Base-by-base conservation (phyloP, 208 protist genomes). In the Kentomonas sorsogonicus region DNA sequence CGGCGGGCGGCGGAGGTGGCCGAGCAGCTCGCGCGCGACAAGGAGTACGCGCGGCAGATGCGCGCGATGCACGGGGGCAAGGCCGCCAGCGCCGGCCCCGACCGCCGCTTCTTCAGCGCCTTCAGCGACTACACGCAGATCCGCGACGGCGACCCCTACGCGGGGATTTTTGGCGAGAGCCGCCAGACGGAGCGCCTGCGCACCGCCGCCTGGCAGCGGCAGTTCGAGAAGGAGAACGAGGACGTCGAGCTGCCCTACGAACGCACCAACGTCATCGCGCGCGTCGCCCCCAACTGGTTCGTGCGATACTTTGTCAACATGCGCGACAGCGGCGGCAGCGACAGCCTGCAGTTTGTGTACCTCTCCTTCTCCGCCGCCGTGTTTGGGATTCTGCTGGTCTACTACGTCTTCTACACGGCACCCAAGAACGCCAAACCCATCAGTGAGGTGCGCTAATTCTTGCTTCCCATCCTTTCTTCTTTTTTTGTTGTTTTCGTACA, bases 201-300 rank as follows among this genome's bases (percentile, higher is more conserved):
- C 26, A 79, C 79, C 53, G 72, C 75, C 33, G 83, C 78, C 57
- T 94, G 87, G 87, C 87, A 91, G 70, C 60, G 77, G 18, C 87
- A 94, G 74, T 94, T 94, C 50, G 87, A 94, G 57, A 72, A 80
- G 64, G 83, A 94, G 51, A 94, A 94, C 60, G 74, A 72, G 25
- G 47, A 81, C 41, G 74, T 88, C 6, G 78, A 84, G 63, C 70
- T 94, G 40, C 83, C 87, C 5, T 94, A 94, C 50, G 87, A 94
- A 43, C 80, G 84, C 20, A 89, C 76, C 2, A 91, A 83, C 52
- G 59, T 77, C 3, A n/a, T 94, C n/a, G 68, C 73, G 31, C 60
- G 75, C 4, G 40, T 85, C 18, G 82, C 79, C 13, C 87, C 87
- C 23, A 94, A 94, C 59, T 86, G 80, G 76, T 91, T 94, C 59